Evolutionary conservation across 2,329 filamentous ascomycete species (phyloP), one percentile per base, ranked within the genome.

Genomic region (Thielaviopsis musarum): DNA sequence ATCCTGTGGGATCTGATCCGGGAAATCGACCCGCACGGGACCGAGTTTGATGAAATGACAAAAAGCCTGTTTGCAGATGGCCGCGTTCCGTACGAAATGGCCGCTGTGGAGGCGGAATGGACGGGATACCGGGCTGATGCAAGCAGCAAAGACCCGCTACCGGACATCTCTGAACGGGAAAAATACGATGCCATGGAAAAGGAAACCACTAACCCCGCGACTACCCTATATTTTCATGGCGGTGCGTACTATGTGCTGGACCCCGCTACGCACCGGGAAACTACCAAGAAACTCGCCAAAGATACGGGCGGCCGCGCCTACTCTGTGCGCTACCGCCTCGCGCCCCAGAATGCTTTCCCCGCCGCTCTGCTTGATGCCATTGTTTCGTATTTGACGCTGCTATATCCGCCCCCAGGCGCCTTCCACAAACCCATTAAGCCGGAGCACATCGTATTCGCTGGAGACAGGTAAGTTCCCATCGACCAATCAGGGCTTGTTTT

Each of bases 171-270:
- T 2, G 84, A 90, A 67, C 70, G 73, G 59, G 77, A 83, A 59
- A 84, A 83, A 67, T 91, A 85, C 66, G 71, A 70, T 54, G 75
- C 77, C 59, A 71, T 91, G 71, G 84, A 87, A 79, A 76, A 76
- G 60, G 87, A 90, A 66, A 79, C 79, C 61, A 79, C 69, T n/a
- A 77, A 73, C 56, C 77, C 79, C 2, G 76, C 78, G 0, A 89
- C 85, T 0, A 69, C 89, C 0, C 72, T 91, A 21, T 90, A 88
- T 69, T 79, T 91, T 65, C 86, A 91, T 69, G 86, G 87, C 62
- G 88, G 87, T 58, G 87, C 83, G 3, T 87, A 85, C 71, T 89
- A 76, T 64, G 76, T 89, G 28, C 77, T 85, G 66, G 87, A 91
- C 65, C 87, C 87, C 17, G 70, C 76, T 1, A 83, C 81, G 0